Base-by-base conservation (phyloP, 495 filamentous ascomycete genomes). In the Penicillium paradoxum region DNA sequence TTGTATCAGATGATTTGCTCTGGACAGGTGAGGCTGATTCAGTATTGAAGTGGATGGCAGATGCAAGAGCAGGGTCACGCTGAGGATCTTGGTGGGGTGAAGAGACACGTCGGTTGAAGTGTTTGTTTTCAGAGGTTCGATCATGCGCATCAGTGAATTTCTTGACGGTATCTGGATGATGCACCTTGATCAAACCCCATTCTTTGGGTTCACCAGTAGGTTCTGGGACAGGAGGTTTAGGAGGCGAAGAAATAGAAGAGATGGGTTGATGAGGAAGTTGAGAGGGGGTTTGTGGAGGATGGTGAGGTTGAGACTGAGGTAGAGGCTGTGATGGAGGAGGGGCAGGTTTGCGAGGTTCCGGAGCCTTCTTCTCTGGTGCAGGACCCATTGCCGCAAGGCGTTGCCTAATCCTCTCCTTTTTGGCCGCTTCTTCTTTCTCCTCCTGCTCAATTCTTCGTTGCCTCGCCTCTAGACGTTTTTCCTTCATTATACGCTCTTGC, bases 401-500 rank as follows among this genome's bases (percentile, higher is more conserved):
- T 57, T 88, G 76, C 27, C 84, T 80, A 57, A 97, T 89, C 38
- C 93, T 80, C 65, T 95, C 91, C 56, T 83, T 81, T 55, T 80
- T 84, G 17, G 79, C 93, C 11, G 85, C 84, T 64, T 93, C 89
- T 61, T 92, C 87, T 47, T 75, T 78, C 32, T 85, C 87, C 59
- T 96, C 91, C 60, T 93, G 79, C 51, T 97, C 91, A 50, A 84
- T 65, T 54, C 84, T 79, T 39, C 91, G 84, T 67, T 88, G 87
- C 57, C 85, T 84, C 10, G 89, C 91, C 49, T 84, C 71, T 58
- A 93, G 80, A 19, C 86, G 78, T 47, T 84, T 84, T 60, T 92
- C 87, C 47, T 82, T 85, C 93, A 97, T 97, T 14, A 96, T 73
- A 38, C 82, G 83, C 67, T 90, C 84, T 65, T 97, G 93, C 32